Base-by-base conservation (phyloP, 2,329 filamentous ascomycete genomes). In the Fusarium continuum region DNA sequence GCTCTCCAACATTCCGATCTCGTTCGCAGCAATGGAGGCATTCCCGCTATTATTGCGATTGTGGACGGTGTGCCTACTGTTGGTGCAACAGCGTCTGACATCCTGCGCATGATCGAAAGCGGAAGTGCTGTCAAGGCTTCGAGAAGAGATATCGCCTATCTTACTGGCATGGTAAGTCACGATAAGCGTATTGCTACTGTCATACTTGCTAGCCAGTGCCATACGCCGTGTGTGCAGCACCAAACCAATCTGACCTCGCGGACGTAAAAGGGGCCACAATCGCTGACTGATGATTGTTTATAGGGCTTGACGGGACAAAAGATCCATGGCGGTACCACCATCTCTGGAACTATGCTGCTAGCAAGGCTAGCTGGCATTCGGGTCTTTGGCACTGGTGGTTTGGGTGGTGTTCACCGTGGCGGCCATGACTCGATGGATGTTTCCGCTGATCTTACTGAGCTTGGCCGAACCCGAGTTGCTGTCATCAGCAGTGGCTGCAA, bases 401-500 rank as follows among this genome's bases (percentile, higher is more conserved):
- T 99, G 5, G 94, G 95, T 52, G 95, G 95, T 56, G 95, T 99
- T 20, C 95, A 99, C 76, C 88, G 93, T 38, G 93, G 92, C 49
- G 95, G 88, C 41, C 90, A 97, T 74, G 84, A 84, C 66, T 91
- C 90, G 8, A 90, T 98, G 88, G 95, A 99, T 74, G 87, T 99
- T 61, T 98, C 94, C 59, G 94, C 95, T 34, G 95, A 99, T 77
- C 83, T 99, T 59, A 97, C 92, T 5, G 95, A 98, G 81, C 85
- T 99, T 45, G 93, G 95, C 14, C 85, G 93, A 55, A 97, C 93
- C 8, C 87, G 91, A 10, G 89, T 99, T 47, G 90, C 93, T 22
- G 93, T 99, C 3, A 82, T 99, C 47, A 91, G 90, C 75, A 92
- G 91, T 65, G 95, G 95, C 13, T 96, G 92, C 79, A 99, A 99